Evolutionary conservation across 805 yeast genomes (phyloP).

Genomic region (Candida parachauliodes): DNA sequence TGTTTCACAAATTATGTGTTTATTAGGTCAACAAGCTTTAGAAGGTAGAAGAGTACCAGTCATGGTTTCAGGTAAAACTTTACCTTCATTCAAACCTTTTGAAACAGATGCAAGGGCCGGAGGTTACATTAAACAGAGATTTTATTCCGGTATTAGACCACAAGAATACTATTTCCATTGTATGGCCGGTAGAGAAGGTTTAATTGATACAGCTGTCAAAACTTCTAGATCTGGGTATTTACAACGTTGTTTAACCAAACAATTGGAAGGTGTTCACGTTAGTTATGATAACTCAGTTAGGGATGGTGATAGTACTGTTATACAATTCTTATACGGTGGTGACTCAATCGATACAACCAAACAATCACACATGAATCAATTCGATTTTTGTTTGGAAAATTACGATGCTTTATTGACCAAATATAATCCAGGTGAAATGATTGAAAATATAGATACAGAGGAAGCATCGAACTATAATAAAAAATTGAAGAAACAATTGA

Average conservation of each 20-base stretch:
- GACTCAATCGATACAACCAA: slow-evolving; percentile 92
- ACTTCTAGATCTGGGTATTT: slow-evolving; percentile 97
- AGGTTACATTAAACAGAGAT: slow-evolving; percentile 95
- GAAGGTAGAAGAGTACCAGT: slow-evolving; percentile 99
- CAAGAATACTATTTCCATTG: slow-evolving; percentile 99
- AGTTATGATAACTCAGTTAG: slow-evolving; percentile 93
- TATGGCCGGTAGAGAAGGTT: slow-evolving; percentile 99
- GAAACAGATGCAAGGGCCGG: slow-evolving; percentile 99
- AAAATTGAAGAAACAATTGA: slow-evolving; percentile 70
- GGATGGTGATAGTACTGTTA: slow-evolving; percentile 89
- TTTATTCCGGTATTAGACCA: slow-evolving; percentile 96
- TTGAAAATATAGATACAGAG: slow-evolving; percentile 77
- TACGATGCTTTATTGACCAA: slow-evolving; percentile 81
- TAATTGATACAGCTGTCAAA: slow-evolving; percentile 98
- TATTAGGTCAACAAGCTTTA: slow-evolving; percentile 96
- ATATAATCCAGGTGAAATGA: slow-evolving; percentile 75
- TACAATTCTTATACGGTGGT: slow-evolving; percentile 97
- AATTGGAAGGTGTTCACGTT: slow-evolving; percentile 93
- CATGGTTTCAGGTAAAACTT: slow-evolving; percentile 96
- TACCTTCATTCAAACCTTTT: slow-evolving; percentile 93
- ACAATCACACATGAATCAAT: slow-evolving; percentile 91
- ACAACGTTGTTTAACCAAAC: slow-evolving; percentile 97
- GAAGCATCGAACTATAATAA: slow-evolving; percentile 77
- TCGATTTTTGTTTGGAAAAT: slow-evolving; percentile 89
- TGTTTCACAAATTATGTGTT: slow-evolving; percentile 98